These are phyloP conservation scores for Tranzscheliella williamsii DNA, from an alignment of 1,284 basidiomycete genomes.

Conservation along the genomic window DNA sequence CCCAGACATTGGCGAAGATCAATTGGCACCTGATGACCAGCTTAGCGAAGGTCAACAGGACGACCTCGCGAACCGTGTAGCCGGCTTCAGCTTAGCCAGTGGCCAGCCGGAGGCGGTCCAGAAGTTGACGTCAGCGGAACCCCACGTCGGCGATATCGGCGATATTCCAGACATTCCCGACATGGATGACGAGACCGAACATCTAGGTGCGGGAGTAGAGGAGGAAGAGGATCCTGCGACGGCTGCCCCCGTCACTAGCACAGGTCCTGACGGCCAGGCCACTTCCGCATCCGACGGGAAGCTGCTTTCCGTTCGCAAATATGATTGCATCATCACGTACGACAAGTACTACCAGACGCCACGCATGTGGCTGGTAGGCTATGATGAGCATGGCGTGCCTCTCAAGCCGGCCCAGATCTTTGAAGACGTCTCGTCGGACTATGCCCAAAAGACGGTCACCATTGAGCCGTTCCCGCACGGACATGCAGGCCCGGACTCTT, in stretches of 20 bases:
- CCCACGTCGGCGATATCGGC: conserved; percentile 26
- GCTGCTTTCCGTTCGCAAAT: conserved; percentile 90
- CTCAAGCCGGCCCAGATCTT: conserved; percentile 80
- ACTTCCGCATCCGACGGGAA: conserved; percentile 63
- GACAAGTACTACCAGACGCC: conserved; percentile 71
- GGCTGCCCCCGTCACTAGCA: conserved; percentile 32
- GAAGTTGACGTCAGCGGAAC: too few species aligned
- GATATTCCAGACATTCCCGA: conserved; percentile 54
- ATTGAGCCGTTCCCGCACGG: conserved; percentile 96
- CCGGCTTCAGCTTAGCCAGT: conserved; percentile 24
- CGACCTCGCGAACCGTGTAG: conserved; percentile 44
- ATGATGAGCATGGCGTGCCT: conserved; percentile 55
- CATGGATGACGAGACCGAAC: conserved; percentile 50
- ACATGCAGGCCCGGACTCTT: conserved; percentile 65
- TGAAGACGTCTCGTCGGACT: conserved; percentile 95
- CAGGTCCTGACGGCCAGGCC: neutral
- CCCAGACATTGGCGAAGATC: conserved; percentile 49
- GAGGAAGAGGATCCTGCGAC: conserved; percentile 54
- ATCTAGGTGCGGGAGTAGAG: conserved; percentile 46
- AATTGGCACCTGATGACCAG: conserved; percentile 31
- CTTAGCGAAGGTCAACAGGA: conserved; percentile 50
- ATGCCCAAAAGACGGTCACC: conserved; percentile 97
- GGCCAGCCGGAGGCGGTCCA: neutral
- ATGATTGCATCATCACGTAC: conserved; percentile 99
- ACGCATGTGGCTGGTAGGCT: conserved; percentile 59